These are phyloP conservation scores for Lentinula boryana DNA, from an alignment of 768 basidiomycete species.

Conservation along the genomic window DNA sequence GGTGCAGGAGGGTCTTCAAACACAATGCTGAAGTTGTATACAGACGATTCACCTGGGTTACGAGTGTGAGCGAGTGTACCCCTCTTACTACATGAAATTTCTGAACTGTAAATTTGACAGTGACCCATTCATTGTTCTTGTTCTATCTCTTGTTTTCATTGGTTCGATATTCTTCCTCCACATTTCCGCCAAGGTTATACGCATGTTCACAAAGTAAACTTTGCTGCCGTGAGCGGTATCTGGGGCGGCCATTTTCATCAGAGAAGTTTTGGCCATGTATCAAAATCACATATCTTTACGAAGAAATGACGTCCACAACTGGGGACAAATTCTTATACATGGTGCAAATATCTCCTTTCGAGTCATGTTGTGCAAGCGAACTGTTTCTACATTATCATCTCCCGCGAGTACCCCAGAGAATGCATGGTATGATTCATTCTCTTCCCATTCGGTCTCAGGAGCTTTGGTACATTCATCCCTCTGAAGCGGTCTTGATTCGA, in stretches of 20 bases:
- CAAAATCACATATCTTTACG: neutral
- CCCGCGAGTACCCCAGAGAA: too few species aligned
- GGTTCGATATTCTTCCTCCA: conserved; percentile 99
- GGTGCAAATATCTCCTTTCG: too few species aligned
- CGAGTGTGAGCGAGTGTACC: conserved; percentile 73
- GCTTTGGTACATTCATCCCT: neutral
- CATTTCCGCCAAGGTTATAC: conserved; percentile 92
- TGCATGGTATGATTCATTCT: too few species aligned
- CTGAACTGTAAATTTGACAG: conserved; percentile 31
- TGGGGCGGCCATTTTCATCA: neutral
- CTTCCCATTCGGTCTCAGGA: neutral
- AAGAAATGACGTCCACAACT: too few species aligned
- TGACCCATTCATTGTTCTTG: conserved; percentile 94
- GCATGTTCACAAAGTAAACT: conserved; percentile 76
- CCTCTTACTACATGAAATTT: neutral
- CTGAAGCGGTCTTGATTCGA: neutral
- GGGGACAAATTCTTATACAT: too few species aligned
- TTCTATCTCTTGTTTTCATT: conserved; percentile 94
- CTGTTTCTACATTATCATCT: too few species aligned
- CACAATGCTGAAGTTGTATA: conserved; percentile 99
- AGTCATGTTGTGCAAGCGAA: too few species aligned
- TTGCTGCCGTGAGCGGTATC: neutral
- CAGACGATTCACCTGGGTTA: conserved; percentile 94
- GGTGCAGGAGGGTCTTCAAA: conserved; percentile 95
- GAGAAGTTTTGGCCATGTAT: neutral